A percentile compares a stretch with the other conserved stretches of the same genome.
These are phyloP conservation scores for Trifolium fragiferum DNA, from an alignment of 306 rosid species.

Conservation along the genomic window DNA sequence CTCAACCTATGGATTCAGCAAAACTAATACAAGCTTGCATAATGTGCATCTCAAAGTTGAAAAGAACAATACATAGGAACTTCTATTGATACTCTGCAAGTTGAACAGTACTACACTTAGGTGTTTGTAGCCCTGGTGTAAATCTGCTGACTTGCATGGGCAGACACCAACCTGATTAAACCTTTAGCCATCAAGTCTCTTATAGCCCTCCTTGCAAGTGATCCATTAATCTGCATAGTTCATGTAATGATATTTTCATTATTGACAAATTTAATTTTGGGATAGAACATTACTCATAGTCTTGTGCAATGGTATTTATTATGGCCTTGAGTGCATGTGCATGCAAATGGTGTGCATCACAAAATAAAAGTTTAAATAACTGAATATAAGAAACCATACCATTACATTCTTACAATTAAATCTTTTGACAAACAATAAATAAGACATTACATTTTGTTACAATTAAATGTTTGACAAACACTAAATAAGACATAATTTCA, in stretches of 20 bases:
- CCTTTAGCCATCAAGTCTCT: conserved; percentile 74
- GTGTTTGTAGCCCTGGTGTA: conserved; percentile 79
- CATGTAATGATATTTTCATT: not conserved
- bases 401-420: not conserved
- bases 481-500: not conserved
- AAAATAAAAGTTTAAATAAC: not conserved
- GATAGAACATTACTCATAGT: not conserved
- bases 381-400: not conserved
- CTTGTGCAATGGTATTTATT: not conserved
- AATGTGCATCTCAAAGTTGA: conserved; percentile 31
- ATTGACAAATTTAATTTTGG: not conserved
- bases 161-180: conserved; percentile 63
- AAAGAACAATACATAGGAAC: conserved; percentile 40
- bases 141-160: conserved; percentile 72
- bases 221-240: conserved; percentile 60
- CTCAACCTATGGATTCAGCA: conserved; percentile 26
- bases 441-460: not conserved
- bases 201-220: conserved; percentile 69
- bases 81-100: conserved; percentile 28
- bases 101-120: conserved; percentile 31
- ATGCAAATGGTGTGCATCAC: not conserved
- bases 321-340: not conserved
- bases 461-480: not conserved
- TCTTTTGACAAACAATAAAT: not conserved
- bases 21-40: conserved; percentile 29